These are phyloP conservation scores for Mycena capillaripes DNA, from an alignment of 768 basidiomycete species.

Conservation along the genomic window DNA sequence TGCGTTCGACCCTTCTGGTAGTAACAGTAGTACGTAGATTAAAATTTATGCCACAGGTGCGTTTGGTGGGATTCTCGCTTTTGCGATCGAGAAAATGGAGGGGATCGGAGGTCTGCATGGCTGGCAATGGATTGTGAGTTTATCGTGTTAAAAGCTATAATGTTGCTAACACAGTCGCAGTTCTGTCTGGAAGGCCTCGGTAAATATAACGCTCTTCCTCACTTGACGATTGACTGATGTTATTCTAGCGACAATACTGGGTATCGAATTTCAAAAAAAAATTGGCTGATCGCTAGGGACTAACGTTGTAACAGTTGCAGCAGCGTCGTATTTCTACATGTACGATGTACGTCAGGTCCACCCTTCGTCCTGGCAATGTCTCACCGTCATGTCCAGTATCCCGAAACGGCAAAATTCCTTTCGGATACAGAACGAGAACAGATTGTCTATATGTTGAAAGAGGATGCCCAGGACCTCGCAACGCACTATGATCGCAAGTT, in stretches of 20 bases:
- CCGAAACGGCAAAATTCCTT: constrained; percentile 71
- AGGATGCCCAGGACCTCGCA: constrained; percentile 59
- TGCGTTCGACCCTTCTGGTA: constrained; percentile 15
- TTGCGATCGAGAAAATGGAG: constrained; percentile 59
- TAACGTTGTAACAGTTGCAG: constrained; percentile 44
- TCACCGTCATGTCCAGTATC: constrained; percentile 53
- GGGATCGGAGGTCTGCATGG: constrained; percentile 53
- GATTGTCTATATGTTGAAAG: constrained; percentile 57
- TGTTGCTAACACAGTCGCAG: constrained; percentile 36
- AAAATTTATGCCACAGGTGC: no score
- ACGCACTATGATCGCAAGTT: constrained; percentile 61
- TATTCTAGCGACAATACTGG: constrained; percentile 25
- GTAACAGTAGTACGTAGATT: background rate
- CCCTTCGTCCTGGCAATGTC: background rate
- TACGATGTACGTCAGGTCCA: constrained; percentile 58
- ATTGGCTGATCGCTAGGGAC: background rate
- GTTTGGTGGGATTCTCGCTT: constrained; percentile 66
- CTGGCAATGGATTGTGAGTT: constrained; percentile 65
- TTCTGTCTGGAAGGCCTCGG: constrained; percentile 62
- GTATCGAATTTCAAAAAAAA: background rate
- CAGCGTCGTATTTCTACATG: constrained; percentile 64
- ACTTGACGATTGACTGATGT: background rate
- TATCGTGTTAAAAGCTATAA: background rate
- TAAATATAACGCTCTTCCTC: background rate
- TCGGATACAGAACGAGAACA: constrained; percentile 56